A percentile compares a stretch with the other conserved stretches of the same genome.
These are phyloP conservation scores for Vitis hybrid DNA, from an alignment of 177 flowering plant genomes.

Conservation along the genomic window DNA sequence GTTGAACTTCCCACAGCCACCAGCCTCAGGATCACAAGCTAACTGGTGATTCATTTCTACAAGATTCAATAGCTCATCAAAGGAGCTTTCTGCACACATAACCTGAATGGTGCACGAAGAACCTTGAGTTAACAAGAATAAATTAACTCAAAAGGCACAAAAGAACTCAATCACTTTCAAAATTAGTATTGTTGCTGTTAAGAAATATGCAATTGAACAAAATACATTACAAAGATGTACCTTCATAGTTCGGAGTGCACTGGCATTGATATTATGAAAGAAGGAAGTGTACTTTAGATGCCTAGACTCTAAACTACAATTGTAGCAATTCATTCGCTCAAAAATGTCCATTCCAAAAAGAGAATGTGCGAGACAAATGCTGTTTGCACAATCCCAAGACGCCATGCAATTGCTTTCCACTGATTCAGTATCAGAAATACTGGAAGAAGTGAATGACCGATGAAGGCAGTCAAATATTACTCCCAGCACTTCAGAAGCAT, in stretches of 20 bases:
- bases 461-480: conserved; percentile 95
- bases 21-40: conserved; percentile 83
- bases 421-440: conserved; percentile 55
- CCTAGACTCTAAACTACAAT: conserved; percentile 81
- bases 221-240: conserved; percentile 26
- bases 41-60: conserved; percentile 92
- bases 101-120: conserved; percentile 38
- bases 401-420: conserved; percentile 53
- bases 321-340: conserved; percentile 83
- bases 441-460: conserved; percentile 48
- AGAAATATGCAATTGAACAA: background rate
- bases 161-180: background rate
- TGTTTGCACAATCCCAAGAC: conserved; percentile 80
- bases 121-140: background rate
- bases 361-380: conserved; percentile 71
- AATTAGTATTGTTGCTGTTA: background rate
- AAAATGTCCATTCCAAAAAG: conserved; percentile 92
- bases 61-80: conserved; percentile 77
- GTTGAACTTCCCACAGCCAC: conserved; percentile 88
- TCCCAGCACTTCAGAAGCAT: conserved; percentile 92
- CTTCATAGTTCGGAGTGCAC: conserved; percentile 91
- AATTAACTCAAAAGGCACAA: background rate
- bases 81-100: conserved; percentile 62
- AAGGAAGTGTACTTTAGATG: conserved; percentile 88
- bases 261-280: conserved; percentile 92